phyloP scores from a whole-genome alignment of 140 eudicot genomes.

The Ambrosia hybrid region DNA sequence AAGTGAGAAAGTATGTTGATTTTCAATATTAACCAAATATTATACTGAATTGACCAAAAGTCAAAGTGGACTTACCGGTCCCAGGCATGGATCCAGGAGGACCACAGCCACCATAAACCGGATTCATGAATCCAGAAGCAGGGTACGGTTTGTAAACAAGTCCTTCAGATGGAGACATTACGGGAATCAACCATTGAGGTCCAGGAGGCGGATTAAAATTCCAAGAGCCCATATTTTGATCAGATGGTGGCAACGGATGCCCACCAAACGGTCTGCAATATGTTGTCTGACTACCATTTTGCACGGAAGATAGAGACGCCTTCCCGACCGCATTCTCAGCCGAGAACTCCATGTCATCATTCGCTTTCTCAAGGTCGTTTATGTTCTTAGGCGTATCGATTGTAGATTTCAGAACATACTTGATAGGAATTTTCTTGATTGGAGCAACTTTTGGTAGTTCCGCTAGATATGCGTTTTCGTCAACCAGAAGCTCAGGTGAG shows the following conservation, averaged over 20 bases:
- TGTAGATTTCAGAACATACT: slow-evolving; percentile 43
- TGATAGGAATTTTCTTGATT: slow-evolving; percentile 48
- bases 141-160: slow-evolving; percentile 88
- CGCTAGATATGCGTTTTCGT: slow-evolving; percentile 41
- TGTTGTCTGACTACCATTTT: slow-evolving; percentile 49
- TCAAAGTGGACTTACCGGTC: slow-evolving; percentile 19
- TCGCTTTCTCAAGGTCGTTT: slow-evolving; percentile 41
- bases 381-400: slow-evolving; percentile 33
- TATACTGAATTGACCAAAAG: not conserved
- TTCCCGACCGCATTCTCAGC: slow-evolving; percentile 70
- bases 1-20: too few species aligned
- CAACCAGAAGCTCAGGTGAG: slow-evolving; percentile 74
- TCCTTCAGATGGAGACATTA: slow-evolving; percentile 95
- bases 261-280: slow-evolving; percentile 37
- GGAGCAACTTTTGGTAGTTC: slow-evolving; percentile 53
- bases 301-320: slow-evolving; percentile 52
- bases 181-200: slow-evolving; percentile 91
- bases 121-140: slow-evolving; percentile 56
- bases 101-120: slow-evolving; percentile 53
- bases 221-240: slow-evolving; percentile 52
- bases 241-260: slow-evolving; percentile 40
- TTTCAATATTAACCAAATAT: too few species aligned
- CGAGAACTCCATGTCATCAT: slow-evolving; percentile 56
- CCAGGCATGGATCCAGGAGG: slow-evolving; percentile 51
- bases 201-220: slow-evolving; percentile 54